Evolutionary conservation across 257 asterid species (phyloP).

Genomic region (Ilex aquifolium): DNA sequence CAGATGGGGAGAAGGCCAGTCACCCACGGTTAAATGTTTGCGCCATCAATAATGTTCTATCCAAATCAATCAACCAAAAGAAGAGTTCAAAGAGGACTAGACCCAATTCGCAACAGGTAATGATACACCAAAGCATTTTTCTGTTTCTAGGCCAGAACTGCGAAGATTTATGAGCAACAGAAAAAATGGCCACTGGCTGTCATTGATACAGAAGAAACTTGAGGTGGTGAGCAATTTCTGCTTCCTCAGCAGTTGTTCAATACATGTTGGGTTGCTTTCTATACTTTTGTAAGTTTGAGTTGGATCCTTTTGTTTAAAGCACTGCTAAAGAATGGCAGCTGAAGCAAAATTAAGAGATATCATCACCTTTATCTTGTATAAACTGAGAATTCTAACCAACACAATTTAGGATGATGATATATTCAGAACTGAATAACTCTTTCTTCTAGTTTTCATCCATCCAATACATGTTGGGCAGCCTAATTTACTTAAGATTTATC

Average conservation of each 20-base stretch:
- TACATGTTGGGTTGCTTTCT: conserved; percentile 10
- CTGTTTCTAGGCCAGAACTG: background rate
- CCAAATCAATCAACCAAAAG: conserved; percentile 64
- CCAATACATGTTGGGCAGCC: no score
- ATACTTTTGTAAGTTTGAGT: background rate
- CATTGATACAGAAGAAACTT: conserved; percentile 13
- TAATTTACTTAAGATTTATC: no score
- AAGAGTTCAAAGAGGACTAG: conserved; percentile 66
- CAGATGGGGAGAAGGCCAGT: conserved; percentile 26
- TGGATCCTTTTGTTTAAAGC: no score
- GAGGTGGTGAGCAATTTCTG: conserved; percentile 11
- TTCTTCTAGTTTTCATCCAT: no score
- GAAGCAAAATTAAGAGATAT: background rate
- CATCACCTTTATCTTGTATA: conserved; percentile 11
- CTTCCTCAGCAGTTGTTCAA: conserved; percentile 3
- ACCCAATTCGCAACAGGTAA: conserved; percentile 77
- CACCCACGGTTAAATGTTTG: conserved; percentile 30
- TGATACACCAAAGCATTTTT: conserved; percentile 15
- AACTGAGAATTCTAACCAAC: conserved; percentile 19
- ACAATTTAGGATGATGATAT: no score
- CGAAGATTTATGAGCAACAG: conserved; percentile 6
- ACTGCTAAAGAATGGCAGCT: background rate
- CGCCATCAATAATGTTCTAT: conserved; percentile 46
- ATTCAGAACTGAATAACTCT: no score
- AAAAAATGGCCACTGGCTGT: conserved; percentile 5